These are phyloP conservation scores for Multifurca ochricompacta DNA, from an alignment of 768 basidiomycete genomes.

Conservation along the genomic window DNA sequence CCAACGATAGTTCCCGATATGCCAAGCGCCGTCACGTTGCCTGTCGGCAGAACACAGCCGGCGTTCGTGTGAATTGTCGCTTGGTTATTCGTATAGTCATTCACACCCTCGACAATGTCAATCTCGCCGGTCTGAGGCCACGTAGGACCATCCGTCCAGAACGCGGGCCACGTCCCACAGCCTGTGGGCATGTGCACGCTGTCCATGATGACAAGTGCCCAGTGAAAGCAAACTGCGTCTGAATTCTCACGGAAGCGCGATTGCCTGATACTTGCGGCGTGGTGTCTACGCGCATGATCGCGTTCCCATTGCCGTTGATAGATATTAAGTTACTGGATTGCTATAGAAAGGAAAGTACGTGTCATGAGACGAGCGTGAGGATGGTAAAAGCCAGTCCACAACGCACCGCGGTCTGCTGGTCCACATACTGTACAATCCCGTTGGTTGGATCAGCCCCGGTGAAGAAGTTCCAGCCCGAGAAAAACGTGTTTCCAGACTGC, in stretches of 20 bases:
- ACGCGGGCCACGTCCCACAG: slow-evolving; percentile 76
- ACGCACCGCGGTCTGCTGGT: slow-evolving; percentile 51
- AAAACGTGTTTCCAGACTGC: slow-evolving; percentile 66
- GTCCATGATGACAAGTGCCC: slow-evolving; percentile 75
- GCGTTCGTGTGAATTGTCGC: slow-evolving; percentile 71
- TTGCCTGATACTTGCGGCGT: slow-evolving; percentile 61
- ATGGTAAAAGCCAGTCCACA: background rate
- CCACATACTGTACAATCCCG: slow-evolving; percentile 61
- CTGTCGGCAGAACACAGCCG: slow-evolving; percentile 57
- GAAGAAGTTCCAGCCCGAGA: slow-evolving; percentile 75
- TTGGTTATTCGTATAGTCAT: slow-evolving; percentile 74
- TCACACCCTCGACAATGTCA: slow-evolving; percentile 79
- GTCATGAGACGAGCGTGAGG: slow-evolving; percentile 6
- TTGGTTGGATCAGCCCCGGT: slow-evolving; percentile 66
- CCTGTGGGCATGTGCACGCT: slow-evolving; percentile 85
- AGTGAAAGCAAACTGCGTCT: slow-evolving; percentile 49
- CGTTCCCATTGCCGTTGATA: slow-evolving; percentile 65
- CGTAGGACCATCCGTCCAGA: slow-evolving; percentile 42
- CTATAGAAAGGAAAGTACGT: slow-evolving; percentile 26
- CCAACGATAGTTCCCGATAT: slow-evolving; percentile 62
- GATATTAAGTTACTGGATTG: slow-evolving; percentile 50
- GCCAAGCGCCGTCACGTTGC: slow-evolving; percentile 38
- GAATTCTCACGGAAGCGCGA: slow-evolving; percentile 74
- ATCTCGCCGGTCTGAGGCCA: slow-evolving; percentile 72
- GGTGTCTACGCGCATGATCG: slow-evolving; percentile 84